phyloP scores from a whole-genome alignment of 768 basidiomycete species.

The Suillus paluster region DNA sequence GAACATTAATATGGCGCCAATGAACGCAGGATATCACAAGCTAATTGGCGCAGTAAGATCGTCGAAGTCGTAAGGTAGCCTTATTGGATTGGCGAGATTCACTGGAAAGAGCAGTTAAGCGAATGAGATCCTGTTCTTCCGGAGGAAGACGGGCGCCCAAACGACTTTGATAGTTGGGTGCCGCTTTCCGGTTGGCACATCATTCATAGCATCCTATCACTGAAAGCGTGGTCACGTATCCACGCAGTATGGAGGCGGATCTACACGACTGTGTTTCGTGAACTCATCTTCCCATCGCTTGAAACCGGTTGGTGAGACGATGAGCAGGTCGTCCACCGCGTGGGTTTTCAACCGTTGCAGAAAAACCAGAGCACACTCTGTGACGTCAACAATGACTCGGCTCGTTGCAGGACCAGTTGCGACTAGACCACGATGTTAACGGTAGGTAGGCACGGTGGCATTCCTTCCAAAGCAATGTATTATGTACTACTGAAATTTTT shows the following conservation, averaged over 20 bases:
- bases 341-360: neutral
- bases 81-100: neutral
- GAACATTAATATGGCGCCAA: neutral
- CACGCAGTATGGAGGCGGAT: neutral
- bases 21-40: neutral
- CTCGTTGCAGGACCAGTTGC: neutral
- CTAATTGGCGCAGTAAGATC: neutral
- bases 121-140: neutral
- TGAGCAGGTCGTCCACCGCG: neutral
- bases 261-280: neutral
- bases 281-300: neutral
- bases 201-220: neutral
- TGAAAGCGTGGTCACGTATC: neutral
- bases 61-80: neutral
- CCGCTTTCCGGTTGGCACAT: neutral
- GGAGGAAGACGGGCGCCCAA: neutral
- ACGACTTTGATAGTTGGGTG: neutral
- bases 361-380: no score
- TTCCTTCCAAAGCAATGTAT: neutral
- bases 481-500: neutral
- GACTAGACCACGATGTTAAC: neutral
- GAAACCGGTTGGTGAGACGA: no score
- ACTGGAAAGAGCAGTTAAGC: neutral
- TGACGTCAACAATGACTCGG: no score
- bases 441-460: neutral